Evolutionary conservation across 176 grass and related monocot species (phyloP), one percentile per base, ranked within the genome.

Genomic region (Phyllostachys edulis): DNA sequence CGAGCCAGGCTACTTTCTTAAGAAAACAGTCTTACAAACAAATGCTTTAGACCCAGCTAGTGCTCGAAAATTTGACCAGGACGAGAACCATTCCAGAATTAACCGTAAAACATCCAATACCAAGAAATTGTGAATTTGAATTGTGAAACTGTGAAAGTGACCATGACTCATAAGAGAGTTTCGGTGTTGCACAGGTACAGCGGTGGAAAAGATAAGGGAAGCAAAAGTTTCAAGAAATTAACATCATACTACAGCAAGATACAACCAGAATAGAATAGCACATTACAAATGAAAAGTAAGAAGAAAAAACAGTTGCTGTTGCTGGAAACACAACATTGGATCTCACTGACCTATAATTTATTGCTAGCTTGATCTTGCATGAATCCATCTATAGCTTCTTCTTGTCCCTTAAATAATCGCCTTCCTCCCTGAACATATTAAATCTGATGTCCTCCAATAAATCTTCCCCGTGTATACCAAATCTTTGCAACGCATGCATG

Each of bases 281-380:
- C 51, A 77, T 84, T 92, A 90, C 85, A 97, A 76, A 97, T 59
- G 50, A 36, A 84, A 69, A 79, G 20, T 36, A 63, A 60, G 45
- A 75, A 46, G 45, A 26, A 74, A 44, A 88, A 90, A 78, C 36
- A 82, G 45, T 70, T 79, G 27, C 0, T 89, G 18, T 50, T 85
- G 24, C 77, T 64, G 32, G 74, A 90, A 89, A 84, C 78, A 94
- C 83, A 89, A 82, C 90, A 84, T 71, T 75, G 75, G 85, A 78
- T 83, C 65, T 78, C 79, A 89, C 86, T 89, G 74, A 90, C 89
- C 89, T 90, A 51, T 38, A 75, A 40, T 62, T 90, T 69, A 87
- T 84, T 84, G 6, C 5, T 75, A 80, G 46, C 45, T 83, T 80
- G 84, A 65, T 71, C 62, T 75, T 87, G 66, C 79, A 82, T 78